Evolutionary conservation across 164 flowering plant genomes (phyloP), one percentile per base, ranked within the genome.

Genomic region (Macadamia integrifolia): DNA sequence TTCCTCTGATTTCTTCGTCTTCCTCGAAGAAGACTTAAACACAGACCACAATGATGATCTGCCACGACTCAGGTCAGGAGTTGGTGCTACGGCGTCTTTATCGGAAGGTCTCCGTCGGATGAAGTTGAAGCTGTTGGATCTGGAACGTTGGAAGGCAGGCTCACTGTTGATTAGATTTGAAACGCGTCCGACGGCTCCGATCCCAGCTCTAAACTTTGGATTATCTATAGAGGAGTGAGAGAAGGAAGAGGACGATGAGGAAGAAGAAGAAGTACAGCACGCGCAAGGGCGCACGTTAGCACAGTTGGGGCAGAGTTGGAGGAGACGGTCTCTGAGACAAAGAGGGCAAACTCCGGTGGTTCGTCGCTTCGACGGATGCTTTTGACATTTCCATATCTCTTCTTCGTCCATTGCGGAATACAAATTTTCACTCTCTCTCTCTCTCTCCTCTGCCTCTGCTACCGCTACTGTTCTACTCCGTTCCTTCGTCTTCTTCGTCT

Each of bases 301-400:
- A 75, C 92, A 89, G 60, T 86, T 77, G 7, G 91, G 86, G 60
- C 92, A 87, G 65, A 89, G 88, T 35, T 66, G 66, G 68, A 59
- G 46, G 58, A 87, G 89, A 0, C 87, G 80, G 48, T 85, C 86
- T 11, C 79, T 77, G 67, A 87, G 88, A 70, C 95, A 87, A 48
- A 66, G 13, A 6, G 87, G 82, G 68, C 92, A 86, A 9, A 86
- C 70, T 14, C 96, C 96, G 42, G 65, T 71, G 11, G 77, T 64
- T 63, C 79, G 76, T 1, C 82, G 79, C 63, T 67, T 76, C 1
- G 84, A 78, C 0, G 92, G 89, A 70, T 89, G 95, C 50, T 76
- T 80, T 6, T 74, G 68, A 67, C 93, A 88, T 67, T 77, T 84
- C 85, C 81, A 82, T 6, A 70, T 59, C 18, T 80, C 91, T 48